Base-by-base conservation (phyloP, 1,139 yeast genomes). In the Dujonia santamariae region DNA sequence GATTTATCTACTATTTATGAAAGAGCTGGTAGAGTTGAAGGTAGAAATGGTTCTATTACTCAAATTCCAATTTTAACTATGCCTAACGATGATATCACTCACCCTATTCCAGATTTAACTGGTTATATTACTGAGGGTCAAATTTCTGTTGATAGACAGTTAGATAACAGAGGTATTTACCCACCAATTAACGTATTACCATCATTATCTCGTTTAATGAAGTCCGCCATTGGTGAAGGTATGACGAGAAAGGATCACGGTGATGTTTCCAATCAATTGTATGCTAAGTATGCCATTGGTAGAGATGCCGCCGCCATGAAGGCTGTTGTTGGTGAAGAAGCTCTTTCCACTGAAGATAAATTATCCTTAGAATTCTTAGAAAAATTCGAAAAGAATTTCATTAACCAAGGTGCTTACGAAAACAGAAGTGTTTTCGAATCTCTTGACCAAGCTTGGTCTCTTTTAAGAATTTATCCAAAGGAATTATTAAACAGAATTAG, bases 311-410 rank as follows among this genome's bases (percentile, higher is more conserved):
- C 98, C 34, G 97, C 98, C 51, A 92, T 92, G 99, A 92, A 92
- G 72, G 96, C 98, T n/a, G 99, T 92, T 48, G 99, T 92, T 51
- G 99, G 99, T 78, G 99, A 92, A 67, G 99, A 92, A 67, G 98
- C 99, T 26, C 75, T 92, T 55, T 88, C 97, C 24, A 86, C 87
- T 47, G 99, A 92, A 67, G 99, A 92, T 68, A 94, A 92, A 68
- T 77, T 92, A 48, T 92, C 98, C 2, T 76, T 92, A 56, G 99
- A 92, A 70, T 92, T 92, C 62, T 80, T 92, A 69, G 98, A 94
- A 61, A 92, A 92, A 71, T 92, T 92, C 54, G 99, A 92, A 67
- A 87, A 85, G 75, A 84, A 92, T 37, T 94, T 94, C 57, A 87
- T 92, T 53, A 60, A 88, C 36, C 99, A 92, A 71, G 97, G 97